phyloP scores from a whole-genome alignment of 768 basidiomycete genomes.

The Boletus reticulatus region DNA sequence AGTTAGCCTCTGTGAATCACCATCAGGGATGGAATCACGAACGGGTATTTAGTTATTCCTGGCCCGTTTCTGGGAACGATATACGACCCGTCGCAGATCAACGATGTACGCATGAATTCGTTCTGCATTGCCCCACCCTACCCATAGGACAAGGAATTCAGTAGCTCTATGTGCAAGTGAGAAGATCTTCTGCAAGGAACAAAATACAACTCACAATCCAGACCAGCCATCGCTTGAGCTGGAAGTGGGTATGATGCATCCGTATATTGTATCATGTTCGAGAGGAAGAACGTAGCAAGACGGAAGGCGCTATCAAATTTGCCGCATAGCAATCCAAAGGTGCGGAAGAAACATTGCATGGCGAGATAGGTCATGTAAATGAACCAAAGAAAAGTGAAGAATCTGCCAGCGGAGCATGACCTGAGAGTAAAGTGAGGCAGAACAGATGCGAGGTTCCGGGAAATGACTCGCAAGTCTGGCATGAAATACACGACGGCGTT shows the following conservation, averaged over 20 bases:
- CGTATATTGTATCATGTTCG: slow-evolving; percentile 70
- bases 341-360: slow-evolving; percentile 86
- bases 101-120: slow-evolving; percentile 69
- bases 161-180: slow-evolving; percentile 51
- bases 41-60: slow-evolving; percentile 61
- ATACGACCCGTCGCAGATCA: slow-evolving; percentile 63
- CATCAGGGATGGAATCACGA: slow-evolving; percentile 22
- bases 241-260: slow-evolving; percentile 65
- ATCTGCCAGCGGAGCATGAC: slow-evolving; percentile 37
- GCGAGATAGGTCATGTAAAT: slow-evolving; percentile 65
- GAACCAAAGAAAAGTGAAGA: slow-evolving; percentile 64
- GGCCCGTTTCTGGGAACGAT: slow-evolving; percentile 64
- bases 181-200: neutral
- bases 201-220: slow-evolving; percentile 61
- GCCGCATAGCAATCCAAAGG: slow-evolving; percentile 55
- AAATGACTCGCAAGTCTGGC: slow-evolving; percentile 44
- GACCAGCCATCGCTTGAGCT: slow-evolving; percentile 81
- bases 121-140: slow-evolving; percentile 83
- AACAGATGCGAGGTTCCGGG: slow-evolving; percentile 12
- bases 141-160: slow-evolving; percentile 75
- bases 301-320: slow-evolving; percentile 55
- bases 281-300: slow-evolving; percentile 66
- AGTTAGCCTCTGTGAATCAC: slow-evolving; percentile 2
- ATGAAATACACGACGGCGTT: slow-evolving; percentile 71
- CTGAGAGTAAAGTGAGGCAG: slow-evolving; percentile 11